phyloP scores from a whole-genome alignment of 306 rosid species.

The Cucumis hystrix region DNA sequence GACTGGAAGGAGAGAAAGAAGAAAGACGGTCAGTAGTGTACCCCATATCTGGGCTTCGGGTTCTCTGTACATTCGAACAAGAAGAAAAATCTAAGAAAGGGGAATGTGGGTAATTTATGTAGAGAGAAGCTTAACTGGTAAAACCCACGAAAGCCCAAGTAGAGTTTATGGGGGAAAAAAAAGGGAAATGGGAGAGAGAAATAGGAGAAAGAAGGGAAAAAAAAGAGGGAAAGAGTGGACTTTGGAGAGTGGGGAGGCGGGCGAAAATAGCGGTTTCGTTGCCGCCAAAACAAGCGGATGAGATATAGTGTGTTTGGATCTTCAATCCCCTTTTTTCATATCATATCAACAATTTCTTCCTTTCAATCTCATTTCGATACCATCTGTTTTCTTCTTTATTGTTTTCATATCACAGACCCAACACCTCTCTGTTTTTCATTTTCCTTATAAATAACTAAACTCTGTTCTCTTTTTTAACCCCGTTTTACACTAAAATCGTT shows the following conservation, averaged over 20 bases:
- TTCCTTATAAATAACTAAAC: background rate
- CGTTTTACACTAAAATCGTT: background rate
- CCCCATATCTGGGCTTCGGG: conserved; percentile 25
- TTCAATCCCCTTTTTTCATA: background rate
- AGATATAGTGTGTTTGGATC: conserved; percentile 13
- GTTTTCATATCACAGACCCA: background rate
- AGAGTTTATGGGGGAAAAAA: background rate
- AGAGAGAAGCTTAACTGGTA: conserved; percentile 17
- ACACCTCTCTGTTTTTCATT: background rate
- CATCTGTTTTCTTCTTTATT: background rate
- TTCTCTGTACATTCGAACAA: conserved; percentile 12
- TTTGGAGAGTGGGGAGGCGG: conserved; percentile 15
- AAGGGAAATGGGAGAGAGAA: conserved; percentile 10
- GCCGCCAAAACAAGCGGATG: conserved; percentile 81
- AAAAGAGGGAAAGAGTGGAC: conserved; percentile 12
- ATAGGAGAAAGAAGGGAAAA: background rate
- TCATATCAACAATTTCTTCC: background rate
- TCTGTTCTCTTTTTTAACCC: background rate
- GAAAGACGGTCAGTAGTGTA: conserved; percentile 16
- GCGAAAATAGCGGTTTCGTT: conserved; percentile 46
- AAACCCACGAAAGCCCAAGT: conserved; percentile 22
- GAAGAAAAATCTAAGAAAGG: conserved; percentile 9
- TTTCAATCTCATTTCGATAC: background rate
- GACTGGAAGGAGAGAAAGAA: conserved; percentile 19
- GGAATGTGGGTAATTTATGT: conserved; percentile 9